Conservation (phyloP, 371 early-diverging fungal species). For the Circinella minor region DNA sequence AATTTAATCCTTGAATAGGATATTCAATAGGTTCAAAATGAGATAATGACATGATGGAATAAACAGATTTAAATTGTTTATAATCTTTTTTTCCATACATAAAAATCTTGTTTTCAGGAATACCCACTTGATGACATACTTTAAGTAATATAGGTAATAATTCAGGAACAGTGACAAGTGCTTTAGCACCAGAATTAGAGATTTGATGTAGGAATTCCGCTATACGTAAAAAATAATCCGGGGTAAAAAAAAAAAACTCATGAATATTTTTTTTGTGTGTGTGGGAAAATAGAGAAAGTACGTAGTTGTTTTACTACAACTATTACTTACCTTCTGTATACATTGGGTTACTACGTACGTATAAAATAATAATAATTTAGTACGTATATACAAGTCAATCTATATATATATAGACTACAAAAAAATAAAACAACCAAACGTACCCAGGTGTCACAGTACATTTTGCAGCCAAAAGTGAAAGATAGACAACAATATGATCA, state of each 20-base stretch:
- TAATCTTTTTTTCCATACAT: conserved; percentile 53
- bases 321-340: conserved; percentile 22
- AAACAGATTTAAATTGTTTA: conserved; percentile 25
- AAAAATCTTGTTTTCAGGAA: conserved; percentile 55
- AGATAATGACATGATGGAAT: background rate
- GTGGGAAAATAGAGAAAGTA: no score
- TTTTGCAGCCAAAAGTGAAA: conserved; percentile 43
- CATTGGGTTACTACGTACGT: conserved; percentile 25
- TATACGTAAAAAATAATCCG: background rate
- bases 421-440: background rate
- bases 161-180: conserved; percentile 54
- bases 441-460: conserved; percentile 46
- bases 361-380: background rate
- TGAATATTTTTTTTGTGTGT: background rate
- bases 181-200: conserved; percentile 42
- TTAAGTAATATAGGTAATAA: conserved; percentile 48
- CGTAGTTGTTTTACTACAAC: no score
- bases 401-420: no score
- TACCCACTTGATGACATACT: conserved; percentile 57
- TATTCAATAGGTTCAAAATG: conserved; percentile 15
- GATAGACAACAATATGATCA: conserved; percentile 40
- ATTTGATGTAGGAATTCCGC: conserved; percentile 27
- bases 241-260: background rate
- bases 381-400: no score
- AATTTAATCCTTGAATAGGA: conserved; percentile 27